phyloP scores from a whole-genome alignment of 148 eudicot genomes.

The Tetragonia tetragonoides region DNA sequence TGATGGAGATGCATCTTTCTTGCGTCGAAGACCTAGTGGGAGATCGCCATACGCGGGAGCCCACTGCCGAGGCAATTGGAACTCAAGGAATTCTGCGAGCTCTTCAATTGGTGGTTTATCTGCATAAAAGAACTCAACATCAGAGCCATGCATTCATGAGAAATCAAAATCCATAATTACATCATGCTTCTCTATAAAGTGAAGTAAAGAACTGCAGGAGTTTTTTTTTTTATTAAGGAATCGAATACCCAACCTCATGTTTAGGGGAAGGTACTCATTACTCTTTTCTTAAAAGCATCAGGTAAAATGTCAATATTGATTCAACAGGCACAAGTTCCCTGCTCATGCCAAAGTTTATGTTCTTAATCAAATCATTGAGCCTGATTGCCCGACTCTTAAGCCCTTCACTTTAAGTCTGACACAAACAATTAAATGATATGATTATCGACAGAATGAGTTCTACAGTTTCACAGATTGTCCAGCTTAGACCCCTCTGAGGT shows the following conservation, averaged over 20 bases:
- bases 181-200: neutral
- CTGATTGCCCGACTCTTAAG: neutral
- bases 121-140: slow-evolving; percentile 37
- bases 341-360: neutral
- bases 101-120: slow-evolving; percentile 96
- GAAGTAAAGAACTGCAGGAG: neutral
- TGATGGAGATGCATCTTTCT: slow-evolving; percentile 67
- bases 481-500: neutral
- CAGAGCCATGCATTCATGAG: slow-evolving; percentile 1
- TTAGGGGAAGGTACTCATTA: too few species aligned
- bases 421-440: neutral
- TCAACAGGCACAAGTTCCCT: neutral
- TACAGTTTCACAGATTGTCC: neutral
- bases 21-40: slow-evolving; percentile 74
- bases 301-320: neutral
- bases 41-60: slow-evolving; percentile 89
- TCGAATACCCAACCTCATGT: too few species aligned
- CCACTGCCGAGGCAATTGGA: slow-evolving; percentile 96
- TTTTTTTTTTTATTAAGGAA: too few species aligned
- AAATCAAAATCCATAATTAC: neutral
- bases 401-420: neutral
- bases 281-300: neutral
- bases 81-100: slow-evolving; percentile 81
- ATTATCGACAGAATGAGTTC: neutral
- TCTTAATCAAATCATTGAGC: neutral